Percentiles rank a stretch among this genome's conserved stretches.
Conservation (phyloP, 148 eudicot genomes). For the Heliamphora exappendiculata region DNA sequence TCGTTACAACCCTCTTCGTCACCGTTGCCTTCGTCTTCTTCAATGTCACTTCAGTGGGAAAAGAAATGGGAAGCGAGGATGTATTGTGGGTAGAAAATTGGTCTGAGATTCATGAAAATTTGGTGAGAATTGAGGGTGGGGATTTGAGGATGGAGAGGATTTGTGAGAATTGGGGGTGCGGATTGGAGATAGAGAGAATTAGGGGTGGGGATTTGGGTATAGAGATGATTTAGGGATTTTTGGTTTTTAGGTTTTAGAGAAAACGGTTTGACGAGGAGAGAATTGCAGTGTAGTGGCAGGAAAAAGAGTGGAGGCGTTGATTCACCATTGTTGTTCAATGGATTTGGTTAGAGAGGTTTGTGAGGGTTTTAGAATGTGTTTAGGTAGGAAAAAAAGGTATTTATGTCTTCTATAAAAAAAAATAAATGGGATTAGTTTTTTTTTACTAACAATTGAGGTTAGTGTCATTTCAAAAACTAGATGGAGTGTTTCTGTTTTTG, state of each 20-base stretch:
- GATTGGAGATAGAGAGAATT: conserved; percentile 13
- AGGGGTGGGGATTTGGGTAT: too few relatives aligned
- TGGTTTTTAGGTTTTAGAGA: conserved; percentile 14
- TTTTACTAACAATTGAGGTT: too few relatives aligned
- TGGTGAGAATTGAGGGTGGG: conserved; percentile 3
- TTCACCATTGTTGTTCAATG: conserved; percentile 33
- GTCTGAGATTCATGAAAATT: background rate
- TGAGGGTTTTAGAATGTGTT: background rate
- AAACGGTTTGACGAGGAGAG: conserved; percentile 14
- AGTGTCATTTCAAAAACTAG: too few relatives aligned
- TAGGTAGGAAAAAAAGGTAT: background rate
- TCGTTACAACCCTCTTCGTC: conserved; percentile 13
- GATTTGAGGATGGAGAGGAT: background rate
- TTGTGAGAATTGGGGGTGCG: conserved; percentile 13
- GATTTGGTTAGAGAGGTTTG: background rate
- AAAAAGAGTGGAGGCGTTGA: conserved; percentile 26
- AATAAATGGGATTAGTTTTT: too few relatives aligned
- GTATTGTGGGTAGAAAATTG: background rate
- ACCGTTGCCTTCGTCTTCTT: conserved; percentile 8
- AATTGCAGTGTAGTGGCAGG: conserved; percentile 16
- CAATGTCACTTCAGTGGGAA: conserved; percentile 14
- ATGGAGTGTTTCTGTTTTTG: too few relatives aligned
- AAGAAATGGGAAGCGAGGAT: conserved; percentile 26
- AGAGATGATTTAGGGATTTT: too few relatives aligned
- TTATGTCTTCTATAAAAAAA: too few relatives aligned